A percentile compares a stretch with the other conserved stretches of the same genome.
These are phyloP conservation scores for Globisporangium recalcitrans DNA, from an alignment of 352 stramenopile genomes.

Conservation along the genomic window DNA sequence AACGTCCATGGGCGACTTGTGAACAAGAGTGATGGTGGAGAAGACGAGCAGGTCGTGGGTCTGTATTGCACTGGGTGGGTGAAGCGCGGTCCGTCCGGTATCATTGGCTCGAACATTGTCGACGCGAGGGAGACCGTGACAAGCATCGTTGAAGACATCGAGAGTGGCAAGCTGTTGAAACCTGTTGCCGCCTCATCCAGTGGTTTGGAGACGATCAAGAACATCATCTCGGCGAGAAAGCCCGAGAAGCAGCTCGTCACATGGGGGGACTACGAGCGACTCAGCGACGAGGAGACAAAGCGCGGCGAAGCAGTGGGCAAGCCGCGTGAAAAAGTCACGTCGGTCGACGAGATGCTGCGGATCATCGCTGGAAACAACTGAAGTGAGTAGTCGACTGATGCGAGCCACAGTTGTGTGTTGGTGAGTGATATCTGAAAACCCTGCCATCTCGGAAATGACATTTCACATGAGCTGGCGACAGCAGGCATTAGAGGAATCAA, in stretches of 20 bases:
- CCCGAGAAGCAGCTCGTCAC: constrained; percentile 63
- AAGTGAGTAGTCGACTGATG: neutral
- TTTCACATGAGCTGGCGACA: no score
- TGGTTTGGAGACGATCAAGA: constrained; percentile 38
- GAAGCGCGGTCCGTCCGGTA: constrained; percentile 95
- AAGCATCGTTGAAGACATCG: constrained; percentile 89
- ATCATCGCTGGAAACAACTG: constrained; percentile 17
- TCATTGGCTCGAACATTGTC: constrained; percentile 98
- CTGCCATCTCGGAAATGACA: no score
- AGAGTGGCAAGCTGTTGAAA: constrained; percentile 33
- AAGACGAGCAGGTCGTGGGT: constrained; percentile 44
- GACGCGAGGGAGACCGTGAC: constrained; percentile 95
- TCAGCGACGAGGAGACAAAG: constrained; percentile 56
- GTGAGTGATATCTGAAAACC: no score
- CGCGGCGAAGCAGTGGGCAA: constrained; percentile 58
- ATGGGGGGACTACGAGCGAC: constrained; percentile 59
- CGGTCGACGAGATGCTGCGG: constrained; percentile 65
- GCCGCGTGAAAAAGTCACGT: constrained; percentile 80
- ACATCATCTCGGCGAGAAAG: constrained; percentile 37
- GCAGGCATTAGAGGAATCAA: no score
- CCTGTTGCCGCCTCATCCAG: constrained; percentile 9
- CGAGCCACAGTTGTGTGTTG: neutral
- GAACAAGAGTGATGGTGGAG: constrained; percentile 19
- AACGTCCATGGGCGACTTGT: constrained; percentile 63
- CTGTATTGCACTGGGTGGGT: constrained; percentile 97